Base-by-base conservation (phyloP, 1,284 basidiomycete species). In the Agroathelia rolfsii region DNA sequence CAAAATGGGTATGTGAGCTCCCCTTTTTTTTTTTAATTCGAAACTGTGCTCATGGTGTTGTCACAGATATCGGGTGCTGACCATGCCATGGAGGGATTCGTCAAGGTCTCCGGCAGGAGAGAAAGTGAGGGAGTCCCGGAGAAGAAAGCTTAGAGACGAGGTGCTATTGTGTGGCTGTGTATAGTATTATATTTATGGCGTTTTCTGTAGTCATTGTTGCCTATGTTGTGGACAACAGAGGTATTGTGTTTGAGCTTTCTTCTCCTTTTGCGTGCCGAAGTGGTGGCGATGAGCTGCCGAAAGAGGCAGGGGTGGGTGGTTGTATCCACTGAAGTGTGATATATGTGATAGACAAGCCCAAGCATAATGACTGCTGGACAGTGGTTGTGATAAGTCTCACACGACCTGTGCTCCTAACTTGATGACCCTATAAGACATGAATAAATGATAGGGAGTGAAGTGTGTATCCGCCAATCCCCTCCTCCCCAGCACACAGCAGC, bases 1-100 rank as follows among this genome's bases (percentile, higher is more conserved):
- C 59, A 13, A 77, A 84, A 59, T 79, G 73, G 74, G 82, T 83
- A 46, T 49, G 69, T 51, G 23, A 8, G 34, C 24, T 30, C 37
- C 26, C 4, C 22, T 21, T 35, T 18, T 27, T 33, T 36, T 29
- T 12, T 14, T 19, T 34, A 27, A 8, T 11, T n/a, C n/a, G n/a
- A n/a, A n/a, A n/a, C n/a, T n/a, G n/a, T n/a, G 11, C n/a, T 10
- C 27, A 12, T 9, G 19, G 6, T n/a, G 16, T 14, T 22, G 12
- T 28, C n/a, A 11, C 22, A 61, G 59, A 27, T 45, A 6, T 44
- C 49, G 19, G 59, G 61, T 13, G 58, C 62, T 43, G 50, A 59
- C 45, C 57, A 59, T 37, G 46, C 53, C 9, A 61, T 69, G 66
- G 44, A 55, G 34, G 53, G 55, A 17, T 72, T 72, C 35, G 52